Evolutionary conservation across 2,329 filamentous ascomycete genomes (phyloP), one percentile per base, ranked within the genome.

Genomic region (Purpureocillium lavendulum): DNA sequence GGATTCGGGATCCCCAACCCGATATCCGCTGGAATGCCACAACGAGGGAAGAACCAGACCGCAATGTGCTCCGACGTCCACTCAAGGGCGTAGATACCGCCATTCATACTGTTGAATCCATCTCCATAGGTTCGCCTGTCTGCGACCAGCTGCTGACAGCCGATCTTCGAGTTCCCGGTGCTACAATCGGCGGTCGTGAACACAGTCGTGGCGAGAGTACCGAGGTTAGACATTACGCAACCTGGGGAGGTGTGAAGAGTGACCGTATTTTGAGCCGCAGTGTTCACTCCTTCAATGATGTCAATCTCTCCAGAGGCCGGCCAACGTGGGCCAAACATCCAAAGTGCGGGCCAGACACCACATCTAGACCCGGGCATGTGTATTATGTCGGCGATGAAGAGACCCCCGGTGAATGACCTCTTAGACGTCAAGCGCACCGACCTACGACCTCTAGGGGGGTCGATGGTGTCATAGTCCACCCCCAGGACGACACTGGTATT

Each of bases 11-110:
- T 66, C 16, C 71, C 74, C 14, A 67, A 58, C 3, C 61, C 54
- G 44, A 87, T 77, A 56, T 89, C 80, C 3, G 59, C 50, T 1
- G 85, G 86, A 42, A 89, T 75, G 13, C 58, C 57, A 45, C 59
- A 60, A 43, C 85, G 81, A 1, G 80, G 70, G 63, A 94, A 96
- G 71, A 87, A 90, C 77, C 80, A 96, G 47, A 94, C 71, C 31
- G 73, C 73, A 59, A 97, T 92, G 46, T 70, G 70, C 0, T 73
- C 57, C 26, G 73, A 70, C 2, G 82, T 87, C 85, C 88, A 94
- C 59, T 88, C 80, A 40, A 81, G 76, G 28, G 78, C 83, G 51
- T 84, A 88, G 34, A 88, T 69, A 30, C 84, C 85, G 17, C 84
- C 84, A 9, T 73, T 71, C 24, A 62, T 71, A 16, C 65, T 65